These are phyloP conservation scores for Periconia digitata DNA, from an alignment of 2,329 filamentous ascomycete genomes.

Conservation along the genomic window DNA sequence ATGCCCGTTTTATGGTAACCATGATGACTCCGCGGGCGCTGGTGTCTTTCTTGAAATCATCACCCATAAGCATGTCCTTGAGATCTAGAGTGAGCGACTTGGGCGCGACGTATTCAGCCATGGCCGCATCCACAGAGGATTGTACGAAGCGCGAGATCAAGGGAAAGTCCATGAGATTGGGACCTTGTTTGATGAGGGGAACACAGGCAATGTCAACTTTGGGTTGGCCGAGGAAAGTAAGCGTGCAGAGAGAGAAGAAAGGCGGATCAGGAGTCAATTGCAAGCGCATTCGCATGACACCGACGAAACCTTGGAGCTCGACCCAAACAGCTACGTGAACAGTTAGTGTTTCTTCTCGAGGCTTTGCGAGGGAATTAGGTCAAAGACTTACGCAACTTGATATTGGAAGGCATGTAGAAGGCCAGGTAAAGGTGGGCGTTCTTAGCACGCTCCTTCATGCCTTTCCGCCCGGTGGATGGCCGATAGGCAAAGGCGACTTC, in stretches of 20 bases:
- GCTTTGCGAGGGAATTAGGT: not conserved
- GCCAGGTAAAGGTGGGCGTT: constrained; percentile 73
- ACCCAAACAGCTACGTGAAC: constrained; percentile 66
- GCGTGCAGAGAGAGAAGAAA: constrained; percentile 73
- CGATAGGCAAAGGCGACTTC: constrained; percentile 76
- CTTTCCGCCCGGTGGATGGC: constrained; percentile 62
- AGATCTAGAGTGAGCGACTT: constrained; percentile 74
- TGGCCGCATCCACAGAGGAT: constrained; percentile 70
- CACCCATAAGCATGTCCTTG: constrained; percentile 75
- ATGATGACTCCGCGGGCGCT: constrained; percentile 64
- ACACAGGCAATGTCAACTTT: constrained; percentile 71
- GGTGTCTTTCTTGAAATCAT: constrained; percentile 79
- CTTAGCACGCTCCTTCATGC: constrained; percentile 64
- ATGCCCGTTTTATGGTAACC: constrained; percentile 66
- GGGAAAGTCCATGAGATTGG: constrained; percentile 76
- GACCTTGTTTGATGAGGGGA: constrained; percentile 66
- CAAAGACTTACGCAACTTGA: constrained; percentile 52
- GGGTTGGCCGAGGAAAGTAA: constrained; percentile 75
- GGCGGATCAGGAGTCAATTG: constrained; percentile 76
- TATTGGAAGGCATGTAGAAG: constrained; percentile 65
- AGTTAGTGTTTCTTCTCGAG: constrained; percentile 9
- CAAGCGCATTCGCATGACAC: constrained; percentile 67
- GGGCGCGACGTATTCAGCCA: constrained; percentile 75
- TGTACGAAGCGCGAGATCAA: constrained; percentile 76
- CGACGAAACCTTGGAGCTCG: constrained; percentile 71